A percentile compares a stretch with the other conserved stretches of the same genome.
Evolutionary conservation across 2,329 filamentous ascomycete species (phyloP).

Genomic region (Talaromyces sp.): DNA sequence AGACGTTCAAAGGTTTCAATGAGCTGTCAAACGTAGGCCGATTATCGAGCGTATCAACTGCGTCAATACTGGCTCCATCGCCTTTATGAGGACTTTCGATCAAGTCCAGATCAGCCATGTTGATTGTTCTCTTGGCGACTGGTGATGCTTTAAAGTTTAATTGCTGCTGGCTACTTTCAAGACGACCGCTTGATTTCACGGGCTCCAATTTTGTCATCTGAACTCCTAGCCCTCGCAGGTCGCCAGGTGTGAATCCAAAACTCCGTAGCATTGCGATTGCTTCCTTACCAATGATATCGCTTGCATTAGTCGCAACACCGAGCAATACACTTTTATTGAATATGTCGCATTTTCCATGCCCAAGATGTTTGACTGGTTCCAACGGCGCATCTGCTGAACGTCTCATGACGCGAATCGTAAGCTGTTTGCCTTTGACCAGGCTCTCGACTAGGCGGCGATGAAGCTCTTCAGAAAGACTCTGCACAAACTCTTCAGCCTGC

Average conservation of each 20-base stretch:
- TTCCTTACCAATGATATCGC: conserved; percentile 71
- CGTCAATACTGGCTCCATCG: conserved; percentile 24
- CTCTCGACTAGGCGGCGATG: conserved; percentile 78
- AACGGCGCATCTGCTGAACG: conserved; percentile 81
- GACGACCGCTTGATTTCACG: conserved; percentile 60
- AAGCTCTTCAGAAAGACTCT: conserved; percentile 80
- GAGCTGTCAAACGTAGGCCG: conserved; percentile 36
- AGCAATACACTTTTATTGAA: conserved; percentile 86
- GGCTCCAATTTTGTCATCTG: conserved; percentile 92
- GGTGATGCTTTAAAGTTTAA: conserved; percentile 64
- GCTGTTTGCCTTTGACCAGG: conserved; percentile 78
- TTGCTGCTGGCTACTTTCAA: conserved; percentile 74
- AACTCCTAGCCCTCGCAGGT: conserved; percentile 86
- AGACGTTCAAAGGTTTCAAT: conserved; percentile 70
- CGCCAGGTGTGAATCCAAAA: conserved; percentile 82
- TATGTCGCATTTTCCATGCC: conserved; percentile 90
- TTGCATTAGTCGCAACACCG: conserved; percentile 78
- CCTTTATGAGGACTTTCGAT: conserved; percentile 44
- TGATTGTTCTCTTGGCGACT: conserved; percentile 29
- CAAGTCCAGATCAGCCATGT: conserved; percentile 50
- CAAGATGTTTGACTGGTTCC: conserved; percentile 88
- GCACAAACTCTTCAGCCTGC: conserved; percentile 91
- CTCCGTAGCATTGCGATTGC: conserved; percentile 79
- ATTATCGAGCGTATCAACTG: conserved; percentile 31
- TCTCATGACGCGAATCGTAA: conserved; percentile 94